Evolutionary conservation across 441 rosid genomes (phyloP).

Genomic region (Theobroma grandiflorum): DNA sequence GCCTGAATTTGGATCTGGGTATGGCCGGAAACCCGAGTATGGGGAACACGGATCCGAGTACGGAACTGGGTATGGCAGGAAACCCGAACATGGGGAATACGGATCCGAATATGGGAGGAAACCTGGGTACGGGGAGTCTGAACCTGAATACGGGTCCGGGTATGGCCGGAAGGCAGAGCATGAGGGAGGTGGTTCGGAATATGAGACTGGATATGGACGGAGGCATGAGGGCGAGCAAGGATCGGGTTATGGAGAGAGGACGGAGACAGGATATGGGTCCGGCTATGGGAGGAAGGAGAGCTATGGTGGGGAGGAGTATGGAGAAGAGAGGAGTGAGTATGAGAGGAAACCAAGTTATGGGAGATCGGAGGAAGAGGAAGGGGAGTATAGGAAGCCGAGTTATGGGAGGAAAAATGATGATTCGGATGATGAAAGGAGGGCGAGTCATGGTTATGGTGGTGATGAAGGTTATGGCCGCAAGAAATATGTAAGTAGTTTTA

Average conservation of each 20-base stretch:
- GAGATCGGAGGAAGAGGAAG: conserved; percentile 32
- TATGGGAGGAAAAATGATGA: too few relatives aligned
- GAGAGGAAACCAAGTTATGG: conserved; percentile 24
- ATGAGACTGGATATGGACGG: conserved; percentile 41
- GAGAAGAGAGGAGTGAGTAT: conserved; percentile 23
- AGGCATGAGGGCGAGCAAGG: conserved; percentile 37
- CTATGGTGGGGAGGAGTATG: conserved; percentile 23
- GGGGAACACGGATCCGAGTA: conserved; percentile 5
- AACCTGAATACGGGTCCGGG: conserved; percentile 40
- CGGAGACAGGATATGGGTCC: conserved; percentile 42
- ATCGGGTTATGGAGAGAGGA: conserved; percentile 43
- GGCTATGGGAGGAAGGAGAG: conserved; percentile 34
- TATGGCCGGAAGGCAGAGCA: conserved; percentile 37
- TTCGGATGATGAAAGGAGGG: too few relatives aligned
- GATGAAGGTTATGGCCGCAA: conserved; percentile 18
- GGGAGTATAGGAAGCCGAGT: conserved; percentile 11
- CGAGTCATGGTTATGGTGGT: conserved; percentile 24
- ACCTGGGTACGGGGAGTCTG: conserved; percentile 30
- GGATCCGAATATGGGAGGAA: conserved; percentile 24
- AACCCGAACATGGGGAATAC: neutral
- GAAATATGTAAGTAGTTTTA: conserved; percentile 18
- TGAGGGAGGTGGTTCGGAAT: conserved; percentile 36
- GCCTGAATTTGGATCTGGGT: conserved; percentile 29
- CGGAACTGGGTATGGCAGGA: conserved; percentile 22
- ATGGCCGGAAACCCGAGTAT: conserved; percentile 39